Evolutionary conservation across 202 grass and related monocot genomes (phyloP), one percentile per base, ranked within the genome.

Genomic region (Tripidium arundinaceum): DNA sequence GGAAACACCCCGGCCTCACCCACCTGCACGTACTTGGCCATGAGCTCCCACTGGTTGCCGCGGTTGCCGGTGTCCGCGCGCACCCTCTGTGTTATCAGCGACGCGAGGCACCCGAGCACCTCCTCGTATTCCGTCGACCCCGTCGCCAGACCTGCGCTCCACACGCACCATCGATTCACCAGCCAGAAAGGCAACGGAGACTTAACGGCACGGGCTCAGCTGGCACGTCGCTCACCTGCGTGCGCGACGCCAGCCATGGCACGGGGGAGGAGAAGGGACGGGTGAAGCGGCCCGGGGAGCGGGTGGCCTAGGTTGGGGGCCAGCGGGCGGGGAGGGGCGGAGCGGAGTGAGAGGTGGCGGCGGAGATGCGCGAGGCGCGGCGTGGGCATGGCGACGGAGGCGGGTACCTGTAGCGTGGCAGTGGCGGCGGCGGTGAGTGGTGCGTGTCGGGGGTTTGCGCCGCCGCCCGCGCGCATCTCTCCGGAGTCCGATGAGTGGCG

Each of bases 1-100:
- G 14, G 24, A 45, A 24, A 67, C 6, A 6, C 22, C 27, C 24
- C 24, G 60, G 40, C 14, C 3, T 24, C 25, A 76, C 62, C 28
- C 65, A 91, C 92, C 92, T 94, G 71, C 33, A 92, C 59, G 64
- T 94, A 94, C 73, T 92, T 79, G 58, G 77, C 69, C 92, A 94
- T 94, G 81, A 84, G 77, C 74, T 84, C 77, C 89, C 90, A 92
- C 70, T 89, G 77, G 65, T 92, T 75, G 24, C 84, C 87, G 21
- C 86, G 83, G 82, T 89, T 92, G 63, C 89, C 72, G 19, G 80
- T 88, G 85, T 86, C 65, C 19, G 89, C 82, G n/a, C 92, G 87
- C 68, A 61, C 85, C 86, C 79, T 89, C 77, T 83, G 83, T 62
- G 75, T 87, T 74, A 94, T 94, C 24, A 94, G 89, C 61, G 92